A percentile compares a stretch with the other conserved stretches of the same genome.
Conservation (phyloP, 768 basidiomycete genomes). For the Naganishia randhawae region DNA sequence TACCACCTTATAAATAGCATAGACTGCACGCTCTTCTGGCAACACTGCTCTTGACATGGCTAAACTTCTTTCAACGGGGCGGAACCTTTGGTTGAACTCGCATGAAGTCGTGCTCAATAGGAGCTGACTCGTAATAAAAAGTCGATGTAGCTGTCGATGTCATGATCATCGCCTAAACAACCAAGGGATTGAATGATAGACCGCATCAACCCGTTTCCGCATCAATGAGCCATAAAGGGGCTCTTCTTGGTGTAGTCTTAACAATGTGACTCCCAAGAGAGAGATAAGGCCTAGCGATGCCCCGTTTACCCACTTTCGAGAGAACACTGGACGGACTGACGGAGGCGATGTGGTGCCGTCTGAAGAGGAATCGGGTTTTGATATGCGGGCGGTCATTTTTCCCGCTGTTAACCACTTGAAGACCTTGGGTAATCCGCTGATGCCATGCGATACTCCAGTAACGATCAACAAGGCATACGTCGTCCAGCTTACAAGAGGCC, state of each 20-base stretch:
- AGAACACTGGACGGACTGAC: neutral
- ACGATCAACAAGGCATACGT: neutral
- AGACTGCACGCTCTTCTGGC: neutral
- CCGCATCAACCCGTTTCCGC: slow-evolving; percentile 11
- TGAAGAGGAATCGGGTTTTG: neutral
- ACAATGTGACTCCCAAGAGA: neutral
- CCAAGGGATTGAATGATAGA: slow-evolving; percentile 15
- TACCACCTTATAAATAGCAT: slow-evolving; percentile 17
- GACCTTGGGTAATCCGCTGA: neutral
- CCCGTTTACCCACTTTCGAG: neutral
- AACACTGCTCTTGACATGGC: no score
- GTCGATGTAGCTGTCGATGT: neutral
- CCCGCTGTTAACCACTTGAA: neutral
- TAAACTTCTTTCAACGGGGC: no score
- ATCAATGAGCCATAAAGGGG: neutral
- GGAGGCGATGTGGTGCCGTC: neutral
- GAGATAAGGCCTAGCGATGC: neutral
- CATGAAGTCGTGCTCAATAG: no score
- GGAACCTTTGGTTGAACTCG: no score
- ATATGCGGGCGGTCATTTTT: neutral
- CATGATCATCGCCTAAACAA: slow-evolving; percentile 6
- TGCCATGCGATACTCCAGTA: neutral
- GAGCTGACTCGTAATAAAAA: neutral
- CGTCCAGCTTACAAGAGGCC: slow-evolving; percentile 22
- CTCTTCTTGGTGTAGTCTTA: slow-evolving; percentile 3